Evolutionary conservation across 208 protist genomes (phyloP).

Genomic region (Angomonas ambiguus): DNA sequence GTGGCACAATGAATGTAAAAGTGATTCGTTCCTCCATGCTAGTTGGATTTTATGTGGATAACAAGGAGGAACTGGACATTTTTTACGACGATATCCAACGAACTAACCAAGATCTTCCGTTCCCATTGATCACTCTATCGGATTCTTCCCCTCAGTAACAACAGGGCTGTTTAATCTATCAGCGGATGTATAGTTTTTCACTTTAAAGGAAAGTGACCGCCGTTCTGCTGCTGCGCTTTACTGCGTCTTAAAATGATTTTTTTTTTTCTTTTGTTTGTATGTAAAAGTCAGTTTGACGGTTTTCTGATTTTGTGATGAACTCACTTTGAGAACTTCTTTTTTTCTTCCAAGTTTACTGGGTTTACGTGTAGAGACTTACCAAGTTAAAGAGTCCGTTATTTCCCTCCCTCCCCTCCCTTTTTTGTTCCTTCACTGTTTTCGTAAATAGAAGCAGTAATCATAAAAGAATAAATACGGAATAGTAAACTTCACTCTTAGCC

Average conservation of each 20-base stretch:
- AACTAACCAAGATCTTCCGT: conserved; percentile 32
- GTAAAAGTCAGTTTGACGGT: no score
- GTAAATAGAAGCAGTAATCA: no score
- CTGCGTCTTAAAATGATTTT: background rate
- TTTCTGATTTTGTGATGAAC: background rate
- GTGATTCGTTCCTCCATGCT: conserved; percentile 48
- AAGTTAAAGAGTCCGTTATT: background rate
- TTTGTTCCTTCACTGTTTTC: background rate
- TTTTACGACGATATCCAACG: conserved; percentile 34
- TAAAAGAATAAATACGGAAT: no score
- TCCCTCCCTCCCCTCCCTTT: background rate
- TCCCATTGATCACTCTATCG: conserved; percentile 42
- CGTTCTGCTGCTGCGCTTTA: background rate
- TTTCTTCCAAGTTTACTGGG: no score
- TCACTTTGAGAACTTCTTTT: background rate
- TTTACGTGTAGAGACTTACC: no score
- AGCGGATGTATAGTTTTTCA: no score
- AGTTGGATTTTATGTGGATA: conserved; percentile 57
- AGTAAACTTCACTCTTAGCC: no score
- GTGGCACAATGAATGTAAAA: conserved; percentile 8
- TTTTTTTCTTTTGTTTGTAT: conserved; percentile 1
- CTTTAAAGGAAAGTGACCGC: background rate
- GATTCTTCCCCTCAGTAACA: no score
- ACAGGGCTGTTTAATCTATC: no score
- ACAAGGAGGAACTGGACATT: conserved; percentile 23